Conservation (phyloP, 345 rosid genomes). For the Raphanus raphanistrum region DNA sequence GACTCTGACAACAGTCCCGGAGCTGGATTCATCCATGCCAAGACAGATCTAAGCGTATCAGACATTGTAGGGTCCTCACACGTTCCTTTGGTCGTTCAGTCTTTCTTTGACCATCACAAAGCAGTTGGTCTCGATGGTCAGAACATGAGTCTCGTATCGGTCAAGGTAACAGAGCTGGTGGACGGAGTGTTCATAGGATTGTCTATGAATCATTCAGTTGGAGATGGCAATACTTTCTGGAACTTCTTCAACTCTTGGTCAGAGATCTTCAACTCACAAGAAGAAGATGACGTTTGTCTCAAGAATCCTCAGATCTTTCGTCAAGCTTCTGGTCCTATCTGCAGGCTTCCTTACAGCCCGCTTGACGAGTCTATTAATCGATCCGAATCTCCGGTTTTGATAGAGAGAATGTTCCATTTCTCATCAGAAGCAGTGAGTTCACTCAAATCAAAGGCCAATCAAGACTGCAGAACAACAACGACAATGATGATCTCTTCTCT, state of each 20-base stretch:
- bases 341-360: constrained; percentile 48
- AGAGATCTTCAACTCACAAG: constrained; percentile 52
- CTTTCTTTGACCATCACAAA: constrained; percentile 68
- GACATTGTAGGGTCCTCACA: constrained; percentile 55
- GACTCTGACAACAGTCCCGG: constrained; percentile 68
- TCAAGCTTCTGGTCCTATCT: constrained; percentile 33
- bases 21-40: constrained; percentile 58
- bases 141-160: constrained; percentile 47
- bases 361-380: constrained; percentile 37
- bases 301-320: constrained; percentile 51
- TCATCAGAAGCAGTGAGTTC: constrained; percentile 48
- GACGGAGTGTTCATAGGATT: constrained; percentile 75
- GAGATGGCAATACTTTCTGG: constrained; percentile 73
- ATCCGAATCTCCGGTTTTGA: constrained; percentile 41
- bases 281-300: constrained; percentile 36
- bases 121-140: constrained; percentile 67
- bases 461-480: constrained; percentile 44
- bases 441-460: constrained; percentile 60
- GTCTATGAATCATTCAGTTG: constrained; percentile 65
- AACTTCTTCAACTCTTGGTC: constrained; percentile 66
- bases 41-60: constrained; percentile 38
- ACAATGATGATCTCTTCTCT: constrained; percentile 62
- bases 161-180: constrained; percentile 61
- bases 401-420: constrained; percentile 66
- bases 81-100: constrained; percentile 57